Base-by-base conservation (phyloP, 2,329 filamentous ascomycete species). In the Cercospora beticola region DNA sequence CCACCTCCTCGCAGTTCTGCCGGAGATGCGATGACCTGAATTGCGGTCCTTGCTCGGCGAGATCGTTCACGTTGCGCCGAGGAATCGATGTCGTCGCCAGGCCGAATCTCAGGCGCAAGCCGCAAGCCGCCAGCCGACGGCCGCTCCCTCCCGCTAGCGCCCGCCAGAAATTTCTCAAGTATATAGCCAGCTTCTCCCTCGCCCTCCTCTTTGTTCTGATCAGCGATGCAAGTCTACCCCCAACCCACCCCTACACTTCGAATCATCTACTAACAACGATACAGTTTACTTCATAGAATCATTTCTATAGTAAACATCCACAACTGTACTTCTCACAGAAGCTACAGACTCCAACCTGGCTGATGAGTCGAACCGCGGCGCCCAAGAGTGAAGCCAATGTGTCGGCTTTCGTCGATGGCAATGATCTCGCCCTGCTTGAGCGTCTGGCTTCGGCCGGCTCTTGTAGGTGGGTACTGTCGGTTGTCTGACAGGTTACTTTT, bases 261-360 rank as follows among this genome's bases (percentile, higher is more conserved):
- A 21, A 67, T 36, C 18, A 28, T 8, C 14, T 52, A 23, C 66
- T 70, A 31, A 70, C 66, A 36, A 52, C 28, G n/a, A 18, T 18
- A 57, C 28, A 61, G 66, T 68, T 43, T 68, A 74, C 72, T 74
- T 76, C 75, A 78, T 76, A 93, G 92, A 94, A 94, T 94, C 92
- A 92, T 92, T 96, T 97, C 91, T 97, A 94, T 93, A 97, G 93
- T 94, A 90, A 87, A 92, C 89, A 89, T 93, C 91, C 87, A 86
- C 87, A 89, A 92, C 92, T 95, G 90, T 92, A 89, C 90, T 94
- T 88, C 89, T 88, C 87, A 93, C 87, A 91, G 86, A 86, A 97
- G 93, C 92, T 88, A 93, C 69, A 76, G 75, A 77, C 76, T 77
- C 74, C 76, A 76, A 72, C 76, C 74, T 73, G 76, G 74, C 72